Conservation (phyloP, 768 basidiomycete genomes). For the Tephrocybe sp. region DNA sequence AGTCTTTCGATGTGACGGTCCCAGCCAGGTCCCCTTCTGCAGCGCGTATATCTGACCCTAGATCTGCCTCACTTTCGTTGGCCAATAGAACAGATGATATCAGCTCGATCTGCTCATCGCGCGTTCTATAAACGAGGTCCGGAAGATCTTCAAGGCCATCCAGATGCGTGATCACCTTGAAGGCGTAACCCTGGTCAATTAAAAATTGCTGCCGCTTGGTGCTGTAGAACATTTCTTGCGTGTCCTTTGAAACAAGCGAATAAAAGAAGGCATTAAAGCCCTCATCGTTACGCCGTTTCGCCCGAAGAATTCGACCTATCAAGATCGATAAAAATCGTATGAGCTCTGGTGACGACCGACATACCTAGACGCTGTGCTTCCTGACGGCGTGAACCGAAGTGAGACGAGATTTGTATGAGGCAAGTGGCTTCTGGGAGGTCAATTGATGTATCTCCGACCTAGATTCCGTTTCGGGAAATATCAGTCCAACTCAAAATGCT, state of each 20-base stretch:
- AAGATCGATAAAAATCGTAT: constrained; percentile 5
- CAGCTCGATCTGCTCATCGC: constrained; percentile 94
- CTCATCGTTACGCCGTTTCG: constrained; percentile 97
- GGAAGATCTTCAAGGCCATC: constrained; percentile 87
- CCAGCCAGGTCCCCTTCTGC: constrained; percentile 85
- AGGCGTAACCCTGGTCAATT: constrained; percentile 98
- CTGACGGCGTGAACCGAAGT: constrained; percentile 97
- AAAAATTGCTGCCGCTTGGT: constrained; percentile 98
- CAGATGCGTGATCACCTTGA: constrained; percentile 98
- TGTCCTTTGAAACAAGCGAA: constrained; percentile 97
- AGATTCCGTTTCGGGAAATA: background rate
- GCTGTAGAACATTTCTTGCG: constrained; percentile 99
- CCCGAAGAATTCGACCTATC: constrained; percentile 90
- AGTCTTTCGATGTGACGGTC: constrained; percentile 84
- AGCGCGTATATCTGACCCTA: constrained; percentile 81
- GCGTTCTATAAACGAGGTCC: constrained; percentile 88
- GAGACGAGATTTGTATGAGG: constrained; percentile 98
- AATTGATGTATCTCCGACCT: constrained; percentile 99
- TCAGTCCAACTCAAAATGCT: background rate
- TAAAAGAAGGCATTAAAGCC: constrained; percentile 99
- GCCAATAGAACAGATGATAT: constrained; percentile 91
- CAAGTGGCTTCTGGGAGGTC: constrained; percentile 99
- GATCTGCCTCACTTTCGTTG: constrained; percentile 87
- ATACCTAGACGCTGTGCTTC: constrained; percentile 94
- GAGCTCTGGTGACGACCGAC: constrained; percentile 16